Evolutionary conservation across 345 rosid genomes (phyloP), one percentile per base, ranked within the genome.

Genomic region (Geranium brycei): DNA sequence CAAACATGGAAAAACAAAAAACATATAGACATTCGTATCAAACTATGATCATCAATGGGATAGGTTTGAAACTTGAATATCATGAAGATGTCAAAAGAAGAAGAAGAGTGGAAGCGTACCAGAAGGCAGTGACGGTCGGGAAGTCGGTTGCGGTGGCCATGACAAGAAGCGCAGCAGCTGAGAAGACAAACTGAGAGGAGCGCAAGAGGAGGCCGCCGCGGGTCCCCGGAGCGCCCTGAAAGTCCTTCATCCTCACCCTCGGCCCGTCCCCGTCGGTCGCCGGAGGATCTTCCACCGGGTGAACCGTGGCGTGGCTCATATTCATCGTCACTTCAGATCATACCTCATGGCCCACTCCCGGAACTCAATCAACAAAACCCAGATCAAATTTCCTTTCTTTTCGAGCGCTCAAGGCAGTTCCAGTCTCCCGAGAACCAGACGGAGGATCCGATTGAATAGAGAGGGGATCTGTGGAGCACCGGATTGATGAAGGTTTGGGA

Each of bases 241-340:
- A 31, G 17, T 85, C 85, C 79, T 87, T 85, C 88, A 83, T 81
- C 87, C 91, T 76, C 59, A 75, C 78, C 61, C 84, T 80, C 4
- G 80, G 84, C 10, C 63, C 77, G 62, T 85, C 73, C 35, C 61
- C 76, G 30, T 62, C 74, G 23, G 84, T 78, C 17, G 82, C 68
- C 0, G 85, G 77, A 40, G 81, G 87, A 75, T 85, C 90, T 71
- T 87, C 90, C 73, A 76, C 83, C 1, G 88, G 95, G 73, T 87
- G 90, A 77, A 76, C 77, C 67, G 89, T 77, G 18, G 95, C 89
- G 76, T 86, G 91, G 80, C 97, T 87, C 85, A 80, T 86, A 73
- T 68, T 90, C 97, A 93, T 93, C 79, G 77, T 87, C 72, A 40
- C 71, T 71, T 67, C 71, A 35, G 41, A 35, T 66, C 65, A 72